phyloP scores from a whole-genome alignment of 495 filamentous ascomycete species.

The Saxispiralis lemnorum region DNA sequence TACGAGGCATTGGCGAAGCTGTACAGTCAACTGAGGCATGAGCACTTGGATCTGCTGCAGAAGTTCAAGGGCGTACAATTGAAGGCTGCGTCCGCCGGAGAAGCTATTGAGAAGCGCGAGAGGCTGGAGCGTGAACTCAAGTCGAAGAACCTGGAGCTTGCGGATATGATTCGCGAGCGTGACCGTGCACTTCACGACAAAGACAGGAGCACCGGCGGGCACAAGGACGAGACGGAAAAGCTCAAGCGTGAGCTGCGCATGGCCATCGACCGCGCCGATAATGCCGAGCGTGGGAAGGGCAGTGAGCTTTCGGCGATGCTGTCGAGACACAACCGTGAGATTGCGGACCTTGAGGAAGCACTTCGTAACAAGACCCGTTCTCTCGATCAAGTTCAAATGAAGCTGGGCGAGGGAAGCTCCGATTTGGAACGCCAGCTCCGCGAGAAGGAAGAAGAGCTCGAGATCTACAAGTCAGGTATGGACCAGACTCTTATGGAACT shows the following conservation, averaged over 20 bases:
- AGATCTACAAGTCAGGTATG: constrained; percentile 92
- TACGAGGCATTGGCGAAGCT: constrained; percentile 93
- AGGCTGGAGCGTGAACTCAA: constrained; percentile 94
- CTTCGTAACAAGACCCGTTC: constrained; percentile 74
- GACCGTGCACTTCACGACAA: constrained; percentile 89
- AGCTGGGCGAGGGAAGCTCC: constrained; percentile 59
- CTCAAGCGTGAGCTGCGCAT: constrained; percentile 89
- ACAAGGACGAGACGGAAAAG: constrained; percentile 89
- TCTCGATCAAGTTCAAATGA: constrained; percentile 65
- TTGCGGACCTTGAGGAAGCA: constrained; percentile 87
- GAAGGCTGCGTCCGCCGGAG: constrained; percentile 89
- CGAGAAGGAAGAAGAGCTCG: constrained; percentile 92
- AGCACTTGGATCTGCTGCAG: constrained; percentile 84
- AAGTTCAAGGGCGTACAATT: constrained; percentile 92
- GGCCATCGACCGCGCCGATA: constrained; percentile 82
- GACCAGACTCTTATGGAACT: constrained; percentile 84
- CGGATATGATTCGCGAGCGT: constrained; percentile 94
- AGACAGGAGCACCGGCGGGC: constrained; percentile 65
- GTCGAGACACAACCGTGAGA: constrained; percentile 87
- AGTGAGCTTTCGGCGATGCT: constrained; percentile 87
- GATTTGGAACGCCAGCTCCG: constrained; percentile 69
- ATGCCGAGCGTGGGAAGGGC: constrained; percentile 79
- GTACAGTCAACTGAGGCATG: constrained; percentile 85
- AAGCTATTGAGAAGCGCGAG: constrained; percentile 86
- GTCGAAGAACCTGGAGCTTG: constrained; percentile 93